phyloP scores from a whole-genome alignment of 176 grass and related monocot species.

The Hordeum vulgare region MorexV3_pseudomolecules_assembly NC_058519.1:646766561-646767060 shows the following conservation, averaged over 20 bases:
- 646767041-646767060: background rate
- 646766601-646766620: background rate
- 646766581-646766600: constrained; percentile 11
- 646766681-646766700: background rate
- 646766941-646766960: constrained; percentile 23
- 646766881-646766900: background rate
- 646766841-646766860: no score
- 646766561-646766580: background rate
- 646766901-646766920: background rate
- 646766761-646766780: background rate
- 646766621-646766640: background rate
- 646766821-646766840: background rate
- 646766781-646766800: background rate
- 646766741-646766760: background rate
- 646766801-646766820: background rate
- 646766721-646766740: background rate
- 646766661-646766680: background rate
- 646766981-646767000: constrained; percentile 6
- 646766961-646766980: constrained; percentile 1
- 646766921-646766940: background rate
- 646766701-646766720: constrained; percentile 12
- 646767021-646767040: background rate
- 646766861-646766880: background rate
- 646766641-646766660: background rate
- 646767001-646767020: background rate